phyloP scores from a whole-genome alignment of 129 eudicot genomes.

The Lonicera japonica region DNA sequence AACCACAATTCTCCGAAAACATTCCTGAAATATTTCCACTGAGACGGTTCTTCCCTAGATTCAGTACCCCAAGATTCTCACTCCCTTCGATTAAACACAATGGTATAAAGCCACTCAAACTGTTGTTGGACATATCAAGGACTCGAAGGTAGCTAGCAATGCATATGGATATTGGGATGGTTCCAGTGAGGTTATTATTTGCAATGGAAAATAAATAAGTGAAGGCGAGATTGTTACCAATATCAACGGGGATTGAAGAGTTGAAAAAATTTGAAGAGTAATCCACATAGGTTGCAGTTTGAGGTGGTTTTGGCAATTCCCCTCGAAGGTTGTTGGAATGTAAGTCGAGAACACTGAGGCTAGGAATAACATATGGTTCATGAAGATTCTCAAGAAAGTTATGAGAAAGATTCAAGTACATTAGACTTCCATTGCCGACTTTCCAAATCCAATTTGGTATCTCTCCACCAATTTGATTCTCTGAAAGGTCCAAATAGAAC shows the following conservation, averaged over 20 bases:
- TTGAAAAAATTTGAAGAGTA: conserved; percentile 51
- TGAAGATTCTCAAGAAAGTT: conserved; percentile 34
- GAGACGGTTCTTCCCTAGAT: conserved; percentile 13
- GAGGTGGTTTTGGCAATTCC: conserved; percentile 41
- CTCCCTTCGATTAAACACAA: conserved; percentile 10
- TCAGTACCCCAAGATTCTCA: conserved; percentile 15
- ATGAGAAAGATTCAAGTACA: conserved; percentile 35
- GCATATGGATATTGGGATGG: conserved; percentile 42
- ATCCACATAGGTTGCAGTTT: conserved; percentile 31
- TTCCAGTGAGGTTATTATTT: conserved; percentile 35
- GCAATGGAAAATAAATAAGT: conserved; percentile 38
- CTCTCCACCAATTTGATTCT: conserved; percentile 35
- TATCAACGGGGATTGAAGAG: conserved; percentile 27
- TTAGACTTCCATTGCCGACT: conserved; percentile 24
- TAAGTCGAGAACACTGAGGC: conserved; percentile 34
- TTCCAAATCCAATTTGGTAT: conserved; percentile 65
- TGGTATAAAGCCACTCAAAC: conserved; percentile 21
- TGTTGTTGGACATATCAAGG: conserved; percentile 31
- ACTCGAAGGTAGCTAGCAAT: conserved; percentile 29
- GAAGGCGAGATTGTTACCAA: conserved; percentile 25
- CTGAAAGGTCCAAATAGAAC: conserved; percentile 46
- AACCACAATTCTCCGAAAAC: conserved; percentile 10
- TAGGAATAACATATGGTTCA: conserved; percentile 28
- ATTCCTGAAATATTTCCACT: conserved; percentile 10
- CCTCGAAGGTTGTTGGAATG: conserved; percentile 43